phyloP scores from a whole-genome alignment of 768 basidiomycete genomes.

The Symmetrospora coprosmae region DNA sequence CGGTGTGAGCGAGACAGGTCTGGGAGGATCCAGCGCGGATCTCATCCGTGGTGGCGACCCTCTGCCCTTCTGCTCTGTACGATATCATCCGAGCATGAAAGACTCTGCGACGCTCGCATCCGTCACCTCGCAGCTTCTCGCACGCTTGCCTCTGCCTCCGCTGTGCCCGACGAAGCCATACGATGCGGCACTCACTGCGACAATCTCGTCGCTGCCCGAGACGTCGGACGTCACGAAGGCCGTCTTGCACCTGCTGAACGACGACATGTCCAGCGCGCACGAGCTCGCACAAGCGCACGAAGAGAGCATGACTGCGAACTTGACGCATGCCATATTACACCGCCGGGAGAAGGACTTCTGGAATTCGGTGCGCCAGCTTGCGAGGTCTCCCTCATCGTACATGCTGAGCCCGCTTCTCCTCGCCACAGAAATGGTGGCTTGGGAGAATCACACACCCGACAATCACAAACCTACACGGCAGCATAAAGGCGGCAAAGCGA shows the following conservation, averaged over 20 bases:
- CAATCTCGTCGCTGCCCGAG: background rate
- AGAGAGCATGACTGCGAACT: conserved; percentile 17
- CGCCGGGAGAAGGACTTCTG: conserved; percentile 15
- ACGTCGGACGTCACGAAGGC: background rate
- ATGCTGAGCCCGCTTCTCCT: background rate
- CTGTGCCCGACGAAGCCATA: background rate
- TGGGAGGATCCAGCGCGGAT: too few species aligned
- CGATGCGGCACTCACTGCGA: background rate
- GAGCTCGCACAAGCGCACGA: conserved; percentile 21
- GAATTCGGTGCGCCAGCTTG: background rate
- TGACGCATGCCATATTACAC: conserved; percentile 17
- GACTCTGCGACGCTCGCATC: background rate
- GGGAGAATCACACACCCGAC: conserved; percentile 12
- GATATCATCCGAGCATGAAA: too few species aligned
- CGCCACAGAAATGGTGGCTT: conserved; percentile 21
- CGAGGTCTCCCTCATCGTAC: background rate
- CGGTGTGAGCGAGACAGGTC: too few species aligned
- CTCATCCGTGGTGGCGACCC: too few species aligned
- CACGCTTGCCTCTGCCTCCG: background rate
- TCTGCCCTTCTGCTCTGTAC: too few species aligned
- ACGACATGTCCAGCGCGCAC: conserved; percentile 15
- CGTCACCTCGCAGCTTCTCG: background rate
- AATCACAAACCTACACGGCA: background rate
- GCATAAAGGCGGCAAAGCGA: conserved; percentile 6
- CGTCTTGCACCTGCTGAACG: conserved; percentile 20